A percentile compares a stretch with the other conserved stretches of the same genome.
phyloP scores from a whole-genome alignment of 2,329 filamentous ascomycete species.

The Metarhizium brunneum region DNA sequence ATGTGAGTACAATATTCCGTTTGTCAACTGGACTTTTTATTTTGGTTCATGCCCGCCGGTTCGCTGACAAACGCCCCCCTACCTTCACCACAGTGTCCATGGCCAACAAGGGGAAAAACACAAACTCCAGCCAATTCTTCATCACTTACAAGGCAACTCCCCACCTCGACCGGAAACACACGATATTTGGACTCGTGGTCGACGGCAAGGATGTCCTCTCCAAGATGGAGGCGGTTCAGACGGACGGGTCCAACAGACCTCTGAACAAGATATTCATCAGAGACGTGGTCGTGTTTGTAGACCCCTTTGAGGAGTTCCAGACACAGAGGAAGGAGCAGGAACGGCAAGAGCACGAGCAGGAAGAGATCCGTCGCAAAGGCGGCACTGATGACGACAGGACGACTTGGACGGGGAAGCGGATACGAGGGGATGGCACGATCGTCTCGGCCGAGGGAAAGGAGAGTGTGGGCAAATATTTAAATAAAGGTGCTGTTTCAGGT shows the following conservation, averaged over 20 bases:
- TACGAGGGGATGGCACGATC: slow-evolving; percentile 58
- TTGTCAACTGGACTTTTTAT: neutral
- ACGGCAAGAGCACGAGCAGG: slow-evolving; percentile 44
- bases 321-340: slow-evolving; percentile 62
- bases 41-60: neutral
- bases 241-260: slow-evolving; percentile 68
- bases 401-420: slow-evolving; percentile 93
- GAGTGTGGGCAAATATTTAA: slow-evolving; percentile 73
- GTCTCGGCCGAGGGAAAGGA: slow-evolving; percentile 32
- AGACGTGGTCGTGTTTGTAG: slow-evolving; percentile 77
- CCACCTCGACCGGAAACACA: slow-evolving; percentile 91
- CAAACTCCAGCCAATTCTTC: slow-evolving; percentile 92
- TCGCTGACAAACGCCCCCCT: neutral
- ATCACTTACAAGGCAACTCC: slow-evolving; percentile 77
- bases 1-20: slow-evolving; percentile 14
- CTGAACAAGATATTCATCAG: slow-evolving; percentile 70
- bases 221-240: slow-evolving; percentile 67
- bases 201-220: slow-evolving; percentile 64
- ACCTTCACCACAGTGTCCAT: slow-evolving; percentile 48
- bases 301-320: slow-evolving; percentile 91
- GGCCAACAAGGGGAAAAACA: slow-evolving; percentile 98
- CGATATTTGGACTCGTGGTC: slow-evolving; percentile 85
- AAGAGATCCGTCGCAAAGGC: slow-evolving; percentile 53
- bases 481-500: slow-evolving; percentile 34
- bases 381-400: slow-evolving; percentile 80